These are phyloP conservation scores for Fusarium sp. DNA, from an alignment of 2,329 filamentous ascomycete species.

Conservation along the genomic window DNA sequence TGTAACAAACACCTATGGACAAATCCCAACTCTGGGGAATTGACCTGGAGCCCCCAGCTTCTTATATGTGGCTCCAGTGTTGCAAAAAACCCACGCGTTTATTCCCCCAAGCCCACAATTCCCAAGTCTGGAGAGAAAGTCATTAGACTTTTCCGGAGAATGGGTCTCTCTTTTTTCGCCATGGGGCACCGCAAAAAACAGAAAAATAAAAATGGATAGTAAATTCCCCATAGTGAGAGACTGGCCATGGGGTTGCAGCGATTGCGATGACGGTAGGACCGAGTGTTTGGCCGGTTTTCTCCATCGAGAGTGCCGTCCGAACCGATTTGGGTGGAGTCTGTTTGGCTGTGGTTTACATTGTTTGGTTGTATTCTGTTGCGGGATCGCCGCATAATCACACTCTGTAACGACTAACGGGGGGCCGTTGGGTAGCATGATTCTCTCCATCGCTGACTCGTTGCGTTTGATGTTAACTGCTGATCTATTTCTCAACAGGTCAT, in stretches of 20 bases:
- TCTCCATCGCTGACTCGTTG: constrained; percentile 10
- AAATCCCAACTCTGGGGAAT: neutral
- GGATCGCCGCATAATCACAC: constrained; percentile 24
- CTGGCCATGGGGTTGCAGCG: constrained; percentile 10
- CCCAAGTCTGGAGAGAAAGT: constrained; percentile 24
- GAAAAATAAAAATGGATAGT: neutral
- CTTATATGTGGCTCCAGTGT: constrained; percentile 26
- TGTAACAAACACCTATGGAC: constrained; percentile 7
- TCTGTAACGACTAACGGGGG: neutral
- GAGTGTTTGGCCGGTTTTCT: constrained; percentile 43
- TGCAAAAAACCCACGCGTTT: constrained; percentile 4
- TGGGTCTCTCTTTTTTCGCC: constrained; percentile 14
- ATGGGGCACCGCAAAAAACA: constrained; percentile 20
- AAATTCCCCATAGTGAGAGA: constrained; percentile 14
- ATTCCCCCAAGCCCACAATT: constrained; percentile 11
- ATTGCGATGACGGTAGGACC: constrained; percentile 43
- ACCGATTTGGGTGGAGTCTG: constrained; percentile 27
- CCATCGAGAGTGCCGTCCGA: constrained; percentile 40
- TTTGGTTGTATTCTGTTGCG: constrained; percentile 12
- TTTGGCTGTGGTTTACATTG: constrained; percentile 3
- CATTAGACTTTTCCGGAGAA: constrained; percentile 39
- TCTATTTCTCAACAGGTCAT: constrained; percentile 14
- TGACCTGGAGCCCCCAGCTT: constrained; percentile 25
- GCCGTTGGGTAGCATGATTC: constrained; percentile 16
- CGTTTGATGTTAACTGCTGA: neutral